Percentiles rank a stretch among this genome's conserved stretches.
phyloP scores from a whole-genome alignment of 306 rosid species.

The Sphenostylis stenocarpa region DNA sequence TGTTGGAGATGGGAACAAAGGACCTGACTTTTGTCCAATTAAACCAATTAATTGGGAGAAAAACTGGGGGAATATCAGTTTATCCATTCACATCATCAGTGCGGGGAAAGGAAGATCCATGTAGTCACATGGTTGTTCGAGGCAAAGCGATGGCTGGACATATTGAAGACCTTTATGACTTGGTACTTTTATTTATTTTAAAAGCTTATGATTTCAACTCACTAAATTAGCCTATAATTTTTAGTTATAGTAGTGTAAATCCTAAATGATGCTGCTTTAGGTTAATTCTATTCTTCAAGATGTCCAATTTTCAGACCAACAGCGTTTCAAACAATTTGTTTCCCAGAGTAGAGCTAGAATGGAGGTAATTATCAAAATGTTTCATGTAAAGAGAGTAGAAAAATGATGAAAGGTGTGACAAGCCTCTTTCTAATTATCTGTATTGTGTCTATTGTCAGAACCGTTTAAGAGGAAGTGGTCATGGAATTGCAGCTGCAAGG shows the following conservation, averaged over 20 bases:
- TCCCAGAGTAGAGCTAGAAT: conserved; percentile 95
- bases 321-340: conserved; percentile 93
- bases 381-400: not conserved
- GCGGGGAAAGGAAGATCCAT: conserved; percentile 75
- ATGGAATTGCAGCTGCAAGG: conserved; percentile 96
- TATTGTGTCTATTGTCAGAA: conserved; percentile 56
- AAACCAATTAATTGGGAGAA: conserved; percentile 93
- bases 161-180: conserved; percentile 82
- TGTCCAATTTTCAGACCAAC: conserved; percentile 94
- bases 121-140: conserved; percentile 82
- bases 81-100: conserved; percentile 89
- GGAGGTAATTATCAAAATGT: conserved; percentile 65
- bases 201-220: conserved; percentile 1
- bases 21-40: conserved; percentile 93
- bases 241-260: conserved; percentile 3
- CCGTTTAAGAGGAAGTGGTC: conserved; percentile 95
- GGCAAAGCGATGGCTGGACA: conserved; percentile 96
- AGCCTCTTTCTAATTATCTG: conserved; percentile 4
- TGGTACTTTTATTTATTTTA: conserved; percentile 55
- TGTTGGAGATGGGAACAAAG: conserved; percentile 99
- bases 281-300: conserved; percentile 85
- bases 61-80: conserved; percentile 98
- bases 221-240: not conserved
- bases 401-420: conserved; percentile 13
- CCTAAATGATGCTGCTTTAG: conserved; percentile 49